phyloP scores from a whole-genome alignment of 176 grass and related monocot genomes.

The Zizania latifolia region DNA sequence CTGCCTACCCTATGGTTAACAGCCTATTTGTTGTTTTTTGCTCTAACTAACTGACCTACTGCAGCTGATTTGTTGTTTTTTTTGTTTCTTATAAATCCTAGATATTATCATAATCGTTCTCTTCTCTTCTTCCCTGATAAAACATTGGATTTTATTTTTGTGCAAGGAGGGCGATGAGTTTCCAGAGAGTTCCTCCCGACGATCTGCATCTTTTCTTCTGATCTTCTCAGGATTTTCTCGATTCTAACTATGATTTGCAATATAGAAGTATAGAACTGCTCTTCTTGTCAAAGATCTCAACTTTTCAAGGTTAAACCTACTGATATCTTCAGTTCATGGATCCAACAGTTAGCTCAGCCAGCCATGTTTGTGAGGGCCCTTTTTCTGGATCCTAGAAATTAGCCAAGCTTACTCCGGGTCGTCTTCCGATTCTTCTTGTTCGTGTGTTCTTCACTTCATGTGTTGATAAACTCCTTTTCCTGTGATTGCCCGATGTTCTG shows the following conservation, averaged over 20 bases:
- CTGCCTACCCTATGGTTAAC: too few species aligned
- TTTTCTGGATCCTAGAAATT: not conserved
- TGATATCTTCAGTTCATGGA: not conserved
- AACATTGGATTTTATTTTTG: too few species aligned
- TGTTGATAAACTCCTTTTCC: too few species aligned
- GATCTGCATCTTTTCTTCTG: conserved; percentile 14
- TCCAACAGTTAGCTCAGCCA: not conserved
- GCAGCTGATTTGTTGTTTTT: too few species aligned
- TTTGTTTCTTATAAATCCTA: too few species aligned
- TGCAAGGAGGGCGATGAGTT: too few species aligned
- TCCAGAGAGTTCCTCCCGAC: conserved; percentile 16
- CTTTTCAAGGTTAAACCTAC: not conserved
- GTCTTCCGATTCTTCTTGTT: not conserved
- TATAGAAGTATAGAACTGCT: not conserved
- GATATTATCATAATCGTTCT: too few species aligned
- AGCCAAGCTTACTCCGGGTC: too few species aligned
- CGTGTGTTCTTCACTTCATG: too few species aligned
- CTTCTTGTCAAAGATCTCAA: not conserved
- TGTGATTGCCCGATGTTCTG: not conserved
- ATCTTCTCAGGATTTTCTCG: not conserved
- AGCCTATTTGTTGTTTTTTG: too few species aligned
- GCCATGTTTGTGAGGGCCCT: not conserved
- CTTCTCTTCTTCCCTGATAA: too few species aligned
- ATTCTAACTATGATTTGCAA: not conserved
- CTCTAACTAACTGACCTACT: too few species aligned